Percentiles rank a stretch among this genome's conserved stretches.
Conservation (phyloP, 148 eudicot species). For the Heliamphora exappendiculata region DNA sequence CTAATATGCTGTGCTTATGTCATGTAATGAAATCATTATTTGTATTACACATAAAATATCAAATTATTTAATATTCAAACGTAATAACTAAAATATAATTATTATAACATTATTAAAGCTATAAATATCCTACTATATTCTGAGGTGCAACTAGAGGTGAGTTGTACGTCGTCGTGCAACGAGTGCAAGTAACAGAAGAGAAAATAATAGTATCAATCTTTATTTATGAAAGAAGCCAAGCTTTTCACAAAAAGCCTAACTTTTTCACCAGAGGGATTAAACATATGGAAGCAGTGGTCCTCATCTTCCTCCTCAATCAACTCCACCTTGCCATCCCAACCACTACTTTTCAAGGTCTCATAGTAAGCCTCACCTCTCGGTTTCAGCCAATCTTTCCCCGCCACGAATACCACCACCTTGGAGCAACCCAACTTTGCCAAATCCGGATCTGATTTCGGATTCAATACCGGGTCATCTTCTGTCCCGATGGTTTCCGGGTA, state of each 20-base stretch:
- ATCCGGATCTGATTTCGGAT: slow-evolving; percentile 30
- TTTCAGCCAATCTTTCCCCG: slow-evolving; percentile 29
- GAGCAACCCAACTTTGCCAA: slow-evolving; percentile 18
- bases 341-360: slow-evolving; percentile 26
- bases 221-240: slow-evolving; percentile 12
- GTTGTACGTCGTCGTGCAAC: too few relatives aligned
- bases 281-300: slow-evolving; percentile 32
- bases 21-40: too few relatives aligned
- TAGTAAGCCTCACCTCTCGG: slow-evolving; percentile 23
- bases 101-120: too few relatives aligned
- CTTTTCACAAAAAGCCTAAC: slow-evolving; percentile 11
- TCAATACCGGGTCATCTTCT: slow-evolving; percentile 29
- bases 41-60: too few relatives aligned
- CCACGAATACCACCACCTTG: slow-evolving; percentile 30
- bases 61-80: too few relatives aligned
- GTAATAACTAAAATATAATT: too few relatives aligned
- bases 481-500: slow-evolving; percentile 23
- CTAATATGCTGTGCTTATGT: too few relatives aligned
- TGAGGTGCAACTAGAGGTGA: too few relatives aligned
- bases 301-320: slow-evolving; percentile 34
- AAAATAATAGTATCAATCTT: neutral
- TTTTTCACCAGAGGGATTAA: neutral
- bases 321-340: slow-evolving; percentile 33
- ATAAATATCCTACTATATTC: too few relatives aligned
- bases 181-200: too few relatives aligned